Evolutionary conservation across 2,329 filamentous ascomycete genomes (phyloP).

Genomic region (Sclerotinia sclerotiorum): DNA sequence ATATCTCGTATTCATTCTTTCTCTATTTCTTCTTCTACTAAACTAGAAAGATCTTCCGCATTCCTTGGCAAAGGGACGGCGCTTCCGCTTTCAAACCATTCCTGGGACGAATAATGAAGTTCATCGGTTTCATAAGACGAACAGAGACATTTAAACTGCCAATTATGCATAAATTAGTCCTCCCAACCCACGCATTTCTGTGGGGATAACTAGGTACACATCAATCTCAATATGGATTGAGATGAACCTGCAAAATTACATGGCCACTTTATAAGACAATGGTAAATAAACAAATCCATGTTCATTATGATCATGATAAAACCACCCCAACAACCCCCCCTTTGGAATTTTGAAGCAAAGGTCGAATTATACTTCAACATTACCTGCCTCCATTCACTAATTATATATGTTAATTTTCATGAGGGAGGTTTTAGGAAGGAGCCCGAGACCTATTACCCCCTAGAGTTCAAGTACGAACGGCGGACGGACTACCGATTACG

Average conservation of each 20-base stretch:
- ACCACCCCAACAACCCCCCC: neutral
- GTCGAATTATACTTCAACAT: conserved; percentile 1
- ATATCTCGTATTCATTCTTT: conserved; percentile 14
- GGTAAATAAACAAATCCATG: conserved; percentile 28
- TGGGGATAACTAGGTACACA: conserved; percentile 18
- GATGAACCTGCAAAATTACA: conserved; percentile 17
- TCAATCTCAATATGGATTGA: conserved; percentile 14
- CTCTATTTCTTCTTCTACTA: neutral
- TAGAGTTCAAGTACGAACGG: conserved; percentile 22
- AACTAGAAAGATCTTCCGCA: neutral
- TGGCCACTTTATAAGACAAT: conserved; percentile 27
- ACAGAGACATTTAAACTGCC: neutral
- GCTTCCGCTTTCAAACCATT: neutral
- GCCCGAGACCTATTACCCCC: neutral
- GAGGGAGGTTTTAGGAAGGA: conserved; percentile 3
- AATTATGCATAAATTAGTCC: conserved; percentile 23
- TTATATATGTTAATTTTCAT: conserved; percentile 11
- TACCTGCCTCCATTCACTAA: neutral
- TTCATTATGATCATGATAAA: conserved; percentile 23
- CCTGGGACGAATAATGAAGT: neutral
- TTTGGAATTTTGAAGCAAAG: neutral
- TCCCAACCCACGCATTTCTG: conserved; percentile 16
- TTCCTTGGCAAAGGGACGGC: conserved; percentile 9
- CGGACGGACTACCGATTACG: conserved; percentile 15
- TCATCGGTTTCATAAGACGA: neutral